These are phyloP conservation scores for Cichorium intybus DNA, from an alignment of 140 eudicot species.

Conservation along the genomic window DNA sequence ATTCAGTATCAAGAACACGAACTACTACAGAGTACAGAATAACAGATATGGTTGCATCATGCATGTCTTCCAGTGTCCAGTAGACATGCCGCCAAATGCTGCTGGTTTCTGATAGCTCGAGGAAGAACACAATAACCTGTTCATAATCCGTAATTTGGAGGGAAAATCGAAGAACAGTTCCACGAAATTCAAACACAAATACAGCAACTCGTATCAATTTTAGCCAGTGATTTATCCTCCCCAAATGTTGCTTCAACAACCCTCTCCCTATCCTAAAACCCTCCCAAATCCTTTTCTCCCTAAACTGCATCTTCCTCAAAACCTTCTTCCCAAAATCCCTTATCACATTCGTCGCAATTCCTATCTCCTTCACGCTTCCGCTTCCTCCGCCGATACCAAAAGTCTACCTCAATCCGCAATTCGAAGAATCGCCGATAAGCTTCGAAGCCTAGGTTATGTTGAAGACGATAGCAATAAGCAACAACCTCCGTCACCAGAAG, in stretches of 20 bases:
- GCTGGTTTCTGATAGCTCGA: not conserved
- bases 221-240: not conserved
- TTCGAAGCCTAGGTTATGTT: slow-evolving; percentile 72
- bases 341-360: slow-evolving; percentile 18
- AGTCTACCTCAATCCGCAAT: slow-evolving; percentile 66
- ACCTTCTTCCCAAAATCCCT: slow-evolving; percentile 16
- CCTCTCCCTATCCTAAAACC: slow-evolving; percentile 36
- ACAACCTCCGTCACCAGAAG: slow-evolving; percentile 5
- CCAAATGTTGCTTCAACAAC: slow-evolving; percentile 44
- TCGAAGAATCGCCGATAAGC: slow-evolving; percentile 81
- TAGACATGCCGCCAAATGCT: not conserved
- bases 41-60: slow-evolving; percentile 1
- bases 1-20: too few species aligned
- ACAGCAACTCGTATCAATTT: not conserved
- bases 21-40: too few species aligned
- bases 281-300: slow-evolving; percentile 24
- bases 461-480: slow-evolving; percentile 19
- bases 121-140: not conserved
- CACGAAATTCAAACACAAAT: slow-evolving; percentile 4
- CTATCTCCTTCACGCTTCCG: slow-evolving; percentile 37
- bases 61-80: not conserved
- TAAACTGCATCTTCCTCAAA: slow-evolving; percentile 20
- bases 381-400: slow-evolving; percentile 32
- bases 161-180: slow-evolving; percentile 3
- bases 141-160: not conserved